phyloP scores from a whole-genome alignment of 768 basidiomycete genomes.

The Pleurotus sapidus region DNA sequence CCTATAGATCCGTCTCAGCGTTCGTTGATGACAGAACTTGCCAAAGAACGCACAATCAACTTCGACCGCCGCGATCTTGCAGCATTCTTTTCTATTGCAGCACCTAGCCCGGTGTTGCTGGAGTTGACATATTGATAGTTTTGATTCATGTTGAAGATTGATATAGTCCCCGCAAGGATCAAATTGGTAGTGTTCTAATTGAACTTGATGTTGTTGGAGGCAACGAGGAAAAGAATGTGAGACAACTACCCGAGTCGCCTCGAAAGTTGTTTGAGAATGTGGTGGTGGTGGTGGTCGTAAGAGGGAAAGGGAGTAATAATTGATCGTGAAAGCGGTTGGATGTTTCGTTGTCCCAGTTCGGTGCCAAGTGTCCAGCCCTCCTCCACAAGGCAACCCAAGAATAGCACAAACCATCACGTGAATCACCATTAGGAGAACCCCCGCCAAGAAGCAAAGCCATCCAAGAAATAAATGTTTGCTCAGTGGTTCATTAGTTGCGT shows the following conservation, averaged over 20 bases:
- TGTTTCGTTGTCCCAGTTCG: neutral
- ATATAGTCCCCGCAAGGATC: neutral
- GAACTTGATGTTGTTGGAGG: neutral
- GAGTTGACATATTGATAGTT: constrained; percentile 8
- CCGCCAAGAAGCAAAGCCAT: too few relatives aligned
- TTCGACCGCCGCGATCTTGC: constrained; percentile 41
- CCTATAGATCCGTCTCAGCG: constrained; percentile 31
- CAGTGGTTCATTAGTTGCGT: too few relatives aligned
- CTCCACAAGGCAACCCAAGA: neutral
- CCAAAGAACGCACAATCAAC: constrained; percentile 46
- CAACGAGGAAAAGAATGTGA: neutral
- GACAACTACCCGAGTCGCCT: neutral
- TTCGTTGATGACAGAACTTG: neutral
- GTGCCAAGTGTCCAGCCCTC: neutral
- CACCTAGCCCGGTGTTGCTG: constrained; percentile 15
- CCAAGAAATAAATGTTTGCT: too few relatives aligned
- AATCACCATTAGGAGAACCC: neutral
- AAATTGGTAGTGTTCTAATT: neutral
- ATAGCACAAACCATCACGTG: neutral
- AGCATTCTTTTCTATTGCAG: constrained; percentile 27
- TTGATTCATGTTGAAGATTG: neutral
- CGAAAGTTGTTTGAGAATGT: neutral
- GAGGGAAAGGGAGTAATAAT: neutral
- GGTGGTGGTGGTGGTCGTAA: constrained; percentile 8
- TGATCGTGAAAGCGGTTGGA: constrained; percentile 2